Conservation (phyloP, 352 stramenopile genomes). For the Pythium sukuiense region DNA sequence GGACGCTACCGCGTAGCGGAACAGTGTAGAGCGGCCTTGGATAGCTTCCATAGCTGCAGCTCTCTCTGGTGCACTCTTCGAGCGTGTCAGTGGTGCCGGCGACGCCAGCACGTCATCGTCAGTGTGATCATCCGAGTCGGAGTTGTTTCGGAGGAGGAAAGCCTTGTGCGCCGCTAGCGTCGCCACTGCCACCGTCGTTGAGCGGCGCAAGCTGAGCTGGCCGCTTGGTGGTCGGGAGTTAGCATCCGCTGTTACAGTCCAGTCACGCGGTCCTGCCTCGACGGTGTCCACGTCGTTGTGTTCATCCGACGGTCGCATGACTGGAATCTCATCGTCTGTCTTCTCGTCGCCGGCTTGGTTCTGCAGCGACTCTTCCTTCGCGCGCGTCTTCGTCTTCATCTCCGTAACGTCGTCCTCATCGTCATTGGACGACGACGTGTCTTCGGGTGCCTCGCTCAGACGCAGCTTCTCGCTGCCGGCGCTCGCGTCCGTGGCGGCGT, state of each 20-base stretch:
- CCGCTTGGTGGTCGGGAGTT: background rate
- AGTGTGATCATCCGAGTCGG: slow-evolving; percentile 7
- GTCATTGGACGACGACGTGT: slow-evolving; percentile 10
- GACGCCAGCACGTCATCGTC: slow-evolving; percentile 10
- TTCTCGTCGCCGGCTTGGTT: background rate
- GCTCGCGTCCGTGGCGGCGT: slow-evolving; percentile 2
- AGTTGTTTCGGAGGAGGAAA: slow-evolving; percentile 3
- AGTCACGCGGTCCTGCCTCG: background rate
- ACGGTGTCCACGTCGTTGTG: slow-evolving; percentile 18
- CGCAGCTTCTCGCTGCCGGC: slow-evolving; percentile 3
- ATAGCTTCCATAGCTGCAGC: slow-evolving; percentile 60
- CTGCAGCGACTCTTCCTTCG: background rate
- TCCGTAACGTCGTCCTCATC: slow-evolving; percentile 2
- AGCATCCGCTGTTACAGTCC: background rate
- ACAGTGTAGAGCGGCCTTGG: slow-evolving; percentile 50
- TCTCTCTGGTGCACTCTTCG: slow-evolving; percentile 59
- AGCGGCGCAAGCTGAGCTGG: slow-evolving; percentile 42
- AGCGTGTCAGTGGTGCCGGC: slow-evolving; percentile 32
- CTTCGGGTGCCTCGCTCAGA: slow-evolving; percentile 14
- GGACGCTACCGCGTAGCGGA: slow-evolving; percentile 56
- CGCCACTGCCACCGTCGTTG: slow-evolving; percentile 52
- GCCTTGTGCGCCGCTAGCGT: slow-evolving; percentile 10
- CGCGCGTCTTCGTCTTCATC: slow-evolving; percentile 1
- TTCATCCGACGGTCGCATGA: slow-evolving; percentile 16
- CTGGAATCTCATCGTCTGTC: slow-evolving; percentile 17